Evolutionary conservation across 306 rosid species (phyloP), one percentile per base, ranked within the genome.

Genomic region (Rubus idaeus): DNA sequence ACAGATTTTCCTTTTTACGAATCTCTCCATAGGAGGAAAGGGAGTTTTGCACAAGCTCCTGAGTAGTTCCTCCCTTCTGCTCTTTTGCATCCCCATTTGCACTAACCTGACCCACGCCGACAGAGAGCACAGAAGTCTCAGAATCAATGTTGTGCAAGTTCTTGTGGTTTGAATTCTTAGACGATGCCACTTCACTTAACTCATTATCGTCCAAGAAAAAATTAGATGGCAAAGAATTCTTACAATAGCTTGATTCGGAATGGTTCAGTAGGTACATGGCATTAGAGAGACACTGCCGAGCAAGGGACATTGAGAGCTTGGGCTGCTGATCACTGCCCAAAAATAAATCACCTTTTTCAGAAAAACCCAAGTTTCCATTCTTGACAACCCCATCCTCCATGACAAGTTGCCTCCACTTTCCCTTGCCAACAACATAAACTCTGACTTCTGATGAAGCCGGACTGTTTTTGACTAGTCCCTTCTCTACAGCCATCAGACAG

Each of bases 371-470:
- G n/a, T 35, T 74, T n/a, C 88, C 89, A 61, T 88, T 87, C 87
- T 82, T 88, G 16, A 70, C 80, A 79, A 83, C 75, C 68, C 95
- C 89, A 73, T 86, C 87, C 86, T 87, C 89, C 79, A 90, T 75
- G 42, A 88, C 89, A 80, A 96, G 98, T 57, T 91, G 94, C 88
- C 99, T 92, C 99, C 99, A 96, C 85, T 90, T 96, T 75, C 93
- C 99, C 76, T 72, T 69, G 64, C 99, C 99, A 82, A 91, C 84
- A 60, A 96, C 96, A 82, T 82, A 72, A 79, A 88, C 89, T 75
- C 87, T 85, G 76, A 93, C 72, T 74, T 90, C 97, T 76, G 90
- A 84, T 50, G 86, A 83, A 60, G 78, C 69, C 52, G 37, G 68
- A 80, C 71, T 71, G 68, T 86, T 69, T 76, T 84, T 88, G 64